Evolutionary conservation across 176 grass and related monocot species (phyloP).

Genomic region (Avena insularis): DNA sequence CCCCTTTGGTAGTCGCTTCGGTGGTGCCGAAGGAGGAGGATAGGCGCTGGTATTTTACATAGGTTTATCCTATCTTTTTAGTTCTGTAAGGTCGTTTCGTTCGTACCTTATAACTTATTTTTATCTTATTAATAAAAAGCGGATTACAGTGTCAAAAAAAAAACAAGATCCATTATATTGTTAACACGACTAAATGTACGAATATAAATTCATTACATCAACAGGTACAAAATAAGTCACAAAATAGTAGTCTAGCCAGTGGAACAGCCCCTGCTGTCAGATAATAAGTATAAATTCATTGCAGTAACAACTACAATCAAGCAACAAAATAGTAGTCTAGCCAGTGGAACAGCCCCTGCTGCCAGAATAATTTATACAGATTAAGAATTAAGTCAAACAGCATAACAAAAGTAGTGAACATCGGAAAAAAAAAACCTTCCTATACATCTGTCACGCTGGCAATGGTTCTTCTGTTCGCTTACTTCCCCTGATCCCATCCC

Average conservation of each 20-base stretch:
- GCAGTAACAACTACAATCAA: not conserved
- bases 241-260: not conserved
- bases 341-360: not conserved
- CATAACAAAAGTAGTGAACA: not conserved
- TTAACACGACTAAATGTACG: not conserved
- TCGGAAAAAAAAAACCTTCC: not conserved
- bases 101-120: no score
- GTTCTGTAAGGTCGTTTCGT: no score
- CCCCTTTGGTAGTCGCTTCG: no score
- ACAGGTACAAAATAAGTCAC: not conserved
- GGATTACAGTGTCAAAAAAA: no score
- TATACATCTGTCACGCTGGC: not conserved
- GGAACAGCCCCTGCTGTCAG: not conserved
- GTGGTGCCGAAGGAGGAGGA: no score
- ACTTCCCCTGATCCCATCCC: not conserved
- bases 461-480: not conserved
- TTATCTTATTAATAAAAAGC: no score
- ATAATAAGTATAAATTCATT: not conserved
- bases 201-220: not conserved
- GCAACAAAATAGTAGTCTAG: not conserved
- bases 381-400: not conserved
- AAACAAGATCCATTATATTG: not conserved
- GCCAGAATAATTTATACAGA: not conserved
- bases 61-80: no score
- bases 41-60: no score